Conservation (phyloP, 306 rosid genomes). For the Lathyrus aphaca region DNA sequence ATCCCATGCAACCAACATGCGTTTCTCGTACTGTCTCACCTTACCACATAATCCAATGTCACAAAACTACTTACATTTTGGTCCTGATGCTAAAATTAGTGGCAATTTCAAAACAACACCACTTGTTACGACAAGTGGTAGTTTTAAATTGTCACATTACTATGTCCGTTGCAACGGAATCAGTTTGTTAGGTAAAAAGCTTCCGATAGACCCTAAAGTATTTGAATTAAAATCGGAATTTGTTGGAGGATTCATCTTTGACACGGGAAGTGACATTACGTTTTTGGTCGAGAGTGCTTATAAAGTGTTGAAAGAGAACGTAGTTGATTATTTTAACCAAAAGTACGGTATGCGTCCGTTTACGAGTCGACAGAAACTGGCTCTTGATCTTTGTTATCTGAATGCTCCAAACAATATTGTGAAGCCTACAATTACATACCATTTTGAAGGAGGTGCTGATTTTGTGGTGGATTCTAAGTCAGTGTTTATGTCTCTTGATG, state of each 20-base stretch:
- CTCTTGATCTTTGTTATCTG: slow-evolving; percentile 5
- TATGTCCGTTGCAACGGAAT: background rate
- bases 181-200: background rate
- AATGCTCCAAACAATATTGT: background rate
- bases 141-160: background rate
- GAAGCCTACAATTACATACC: slow-evolving; percentile 8
- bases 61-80: background rate
- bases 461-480: background rate
- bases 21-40: slow-evolving; percentile 9
- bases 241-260: background rate
- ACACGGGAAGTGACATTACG: background rate
- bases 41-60: background rate
- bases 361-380: too few species aligned
- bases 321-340: background rate
- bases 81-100: background rate
- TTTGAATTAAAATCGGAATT: too few species aligned
- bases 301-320: background rate
- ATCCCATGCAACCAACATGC: background rate
- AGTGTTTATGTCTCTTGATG: background rate
- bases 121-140: background rate
- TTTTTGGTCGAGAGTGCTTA: background rate
- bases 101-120: background rate
- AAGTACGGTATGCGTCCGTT: background rate
- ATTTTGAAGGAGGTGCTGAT: slow-evolving; percentile 21
- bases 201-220: background rate